phyloP scores from a whole-genome alignment of 192 early-diverging fungal species.

The Backusella luteola region DNA sequence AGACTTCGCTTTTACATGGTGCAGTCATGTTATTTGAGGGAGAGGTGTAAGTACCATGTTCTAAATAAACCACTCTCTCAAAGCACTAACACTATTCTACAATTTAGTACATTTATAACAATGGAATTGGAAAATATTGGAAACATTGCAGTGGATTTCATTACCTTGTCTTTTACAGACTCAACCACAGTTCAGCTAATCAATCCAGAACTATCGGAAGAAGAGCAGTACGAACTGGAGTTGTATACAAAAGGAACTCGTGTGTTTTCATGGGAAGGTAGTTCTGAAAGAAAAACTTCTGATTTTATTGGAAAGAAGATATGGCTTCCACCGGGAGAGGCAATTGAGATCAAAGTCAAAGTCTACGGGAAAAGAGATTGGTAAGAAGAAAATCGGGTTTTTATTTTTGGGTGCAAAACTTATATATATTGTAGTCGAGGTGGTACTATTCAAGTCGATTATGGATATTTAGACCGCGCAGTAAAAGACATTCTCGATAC shows the following conservation, averaged over 20 bases:
- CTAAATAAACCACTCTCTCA: background rate
- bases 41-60: conserved; percentile 55
- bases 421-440: conserved; percentile 46
- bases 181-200: conserved; percentile 38
- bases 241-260: conserved; percentile 54
- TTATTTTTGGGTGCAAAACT: too few relatives aligned
- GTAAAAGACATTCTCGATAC: conserved; percentile 1
- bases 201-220: conserved; percentile 52
- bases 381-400: conserved; percentile 31
- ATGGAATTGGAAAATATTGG: conserved; percentile 78
- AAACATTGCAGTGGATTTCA: conserved; percentile 64
- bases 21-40: conserved; percentile 85
- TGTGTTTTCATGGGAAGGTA: conserved; percentile 55
- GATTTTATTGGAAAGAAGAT: conserved; percentile 34
- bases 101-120: conserved; percentile 52
- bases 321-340: conserved; percentile 52
- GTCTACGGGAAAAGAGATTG: conserved; percentile 73
- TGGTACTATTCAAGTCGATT: conserved; percentile 69
- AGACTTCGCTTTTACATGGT: conserved; percentile 54
- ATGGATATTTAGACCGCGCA: conserved; percentile 54
- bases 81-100: background rate
- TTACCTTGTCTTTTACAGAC: conserved; percentile 58
- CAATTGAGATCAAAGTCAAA: conserved; percentile 52
- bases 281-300: conserved; percentile 19
- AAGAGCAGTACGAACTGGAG: conserved; percentile 78